A percentile compares a stretch with the other conserved stretches of the same genome.
phyloP scores from a whole-genome alignment of 1,139 yeast species.

The Scheffersomyces insectosa region DNA sequence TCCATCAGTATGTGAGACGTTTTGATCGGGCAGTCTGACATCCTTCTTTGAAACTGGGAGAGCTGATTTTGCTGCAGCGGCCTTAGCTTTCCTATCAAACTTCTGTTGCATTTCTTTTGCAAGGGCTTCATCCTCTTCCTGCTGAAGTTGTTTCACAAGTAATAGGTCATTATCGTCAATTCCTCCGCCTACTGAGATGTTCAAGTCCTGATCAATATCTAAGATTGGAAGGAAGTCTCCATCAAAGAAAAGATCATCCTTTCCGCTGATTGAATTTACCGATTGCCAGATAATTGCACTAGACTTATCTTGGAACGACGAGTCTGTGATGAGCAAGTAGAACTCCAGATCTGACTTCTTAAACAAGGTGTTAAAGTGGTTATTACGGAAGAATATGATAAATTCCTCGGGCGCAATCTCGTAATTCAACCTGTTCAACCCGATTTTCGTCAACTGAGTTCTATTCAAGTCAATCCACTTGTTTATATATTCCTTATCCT shows the following conservation, averaged over 20 bases:
- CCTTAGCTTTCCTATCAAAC: constrained; percentile 13
- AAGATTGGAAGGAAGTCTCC: constrained; percentile 55
- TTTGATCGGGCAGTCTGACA: background rate
- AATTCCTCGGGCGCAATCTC: constrained; percentile 42
- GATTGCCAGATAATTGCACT: constrained; percentile 74
- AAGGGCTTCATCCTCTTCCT: constrained; percentile 57
- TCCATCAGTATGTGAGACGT: background rate
- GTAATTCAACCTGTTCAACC: constrained; percentile 49
- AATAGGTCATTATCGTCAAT: constrained; percentile 34
- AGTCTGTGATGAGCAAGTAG: constrained; percentile 69
- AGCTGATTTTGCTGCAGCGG: background rate
- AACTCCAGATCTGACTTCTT: constrained; percentile 52
- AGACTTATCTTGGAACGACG: constrained; percentile 51
- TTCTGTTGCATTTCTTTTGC: constrained; percentile 49
- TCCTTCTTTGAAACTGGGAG: background rate
- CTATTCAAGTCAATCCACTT: constrained; percentile 53
- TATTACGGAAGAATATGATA: constrained; percentile 76
- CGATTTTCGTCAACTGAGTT: constrained; percentile 71
- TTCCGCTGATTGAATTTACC: constrained; percentile 63
- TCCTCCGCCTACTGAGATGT: background rate
- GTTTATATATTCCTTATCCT: constrained; percentile 19
- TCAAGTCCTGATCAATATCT: constrained; percentile 20
- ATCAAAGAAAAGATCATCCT: constrained; percentile 63
- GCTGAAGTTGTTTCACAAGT: constrained; percentile 56
- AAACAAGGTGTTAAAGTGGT: constrained; percentile 75